Percentiles rank a stretch among this genome's conserved stretches.
Conservation (phyloP, 768 basidiomycete species). For the Boletus vinaceobasis region DNA sequence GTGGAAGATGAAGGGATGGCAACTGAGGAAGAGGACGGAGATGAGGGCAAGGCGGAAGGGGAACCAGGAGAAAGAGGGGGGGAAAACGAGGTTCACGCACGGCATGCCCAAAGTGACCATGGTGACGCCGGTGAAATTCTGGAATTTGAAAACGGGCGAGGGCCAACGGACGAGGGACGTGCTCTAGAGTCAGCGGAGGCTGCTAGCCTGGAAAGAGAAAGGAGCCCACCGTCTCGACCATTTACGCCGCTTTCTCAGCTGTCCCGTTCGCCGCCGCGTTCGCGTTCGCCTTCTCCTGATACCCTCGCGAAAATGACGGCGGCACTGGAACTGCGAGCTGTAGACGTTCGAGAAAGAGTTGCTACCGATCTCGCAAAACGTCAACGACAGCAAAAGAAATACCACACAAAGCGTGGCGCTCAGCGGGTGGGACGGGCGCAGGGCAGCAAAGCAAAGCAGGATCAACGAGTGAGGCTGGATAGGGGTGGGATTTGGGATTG, state of each 20-base stretch:
- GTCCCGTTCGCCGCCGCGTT: slow-evolving; percentile 52
- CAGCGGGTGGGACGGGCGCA: slow-evolving; percentile 63
- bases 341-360: slow-evolving; percentile 57
- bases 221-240: slow-evolving; percentile 21
- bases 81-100: slow-evolving; percentile 23
- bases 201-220: slow-evolving; percentile 7
- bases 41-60: slow-evolving; percentile 37
- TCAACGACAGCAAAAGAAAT: slow-evolving; percentile 64
- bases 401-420: slow-evolving; percentile 71
- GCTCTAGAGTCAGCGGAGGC: not conserved
- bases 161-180: not conserved
- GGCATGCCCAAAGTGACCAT: slow-evolving; percentile 1
- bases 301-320: slow-evolving; percentile 42
- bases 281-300: slow-evolving; percentile 44
- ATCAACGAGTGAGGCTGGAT: slow-evolving; percentile 61
- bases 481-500: slow-evolving; percentile 60
- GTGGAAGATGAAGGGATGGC: slow-evolving; percentile 32
- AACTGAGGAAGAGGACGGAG: slow-evolving; percentile 30
- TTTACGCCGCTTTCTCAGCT: slow-evolving; percentile 39
- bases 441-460: slow-evolving; percentile 85
- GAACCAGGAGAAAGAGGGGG: slow-evolving; percentile 37
- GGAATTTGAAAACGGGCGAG: slow-evolving; percentile 13
- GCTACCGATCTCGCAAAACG: slow-evolving; percentile 60
- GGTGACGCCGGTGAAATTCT: slow-evolving; percentile 9
- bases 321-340: slow-evolving; percentile 33